A percentile compares a stretch with the other conserved stretches of the same genome.
These are phyloP conservation scores for Mallotus nudiflorus DNA, from an alignment of 345 rosid genomes.

Conservation along the genomic window DNA sequence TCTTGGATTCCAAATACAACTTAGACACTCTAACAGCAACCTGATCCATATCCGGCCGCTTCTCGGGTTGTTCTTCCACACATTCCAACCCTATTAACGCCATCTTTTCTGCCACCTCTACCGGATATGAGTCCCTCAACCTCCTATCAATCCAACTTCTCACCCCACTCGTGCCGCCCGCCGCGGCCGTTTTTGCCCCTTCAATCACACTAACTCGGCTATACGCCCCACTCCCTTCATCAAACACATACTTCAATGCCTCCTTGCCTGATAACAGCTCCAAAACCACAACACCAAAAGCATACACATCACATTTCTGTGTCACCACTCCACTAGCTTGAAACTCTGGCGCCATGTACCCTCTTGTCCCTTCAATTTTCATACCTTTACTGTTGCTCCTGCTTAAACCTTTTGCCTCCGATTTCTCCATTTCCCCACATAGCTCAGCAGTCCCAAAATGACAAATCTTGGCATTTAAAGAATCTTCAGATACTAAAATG, in stretches of 20 bases:
- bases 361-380: conserved; percentile 52
- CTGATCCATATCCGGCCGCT: conserved; percentile 32
- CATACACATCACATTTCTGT: conserved; percentile 33
- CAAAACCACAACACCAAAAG: conserved; percentile 35
- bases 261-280: conserved; percentile 34
- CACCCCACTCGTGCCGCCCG: conserved; percentile 15
- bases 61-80: conserved; percentile 28
- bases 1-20: conserved; percentile 31
- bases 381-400: conserved; percentile 14
- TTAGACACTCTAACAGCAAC: conserved; percentile 31
- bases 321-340: conserved; percentile 30
- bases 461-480: conserved; percentile 29
- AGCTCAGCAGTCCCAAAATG: conserved; percentile 35
- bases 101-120: conserved; percentile 32
- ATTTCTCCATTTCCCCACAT: conserved; percentile 25
- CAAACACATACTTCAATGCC: conserved; percentile 29
- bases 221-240: conserved; percentile 19
- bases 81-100: conserved; percentile 26
- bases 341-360: conserved; percentile 57
- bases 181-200: conserved; percentile 22
- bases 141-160: conserved; percentile 35
- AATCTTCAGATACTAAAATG: conserved; percentile 19
- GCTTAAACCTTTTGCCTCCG: neutral
- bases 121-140: conserved; percentile 35
- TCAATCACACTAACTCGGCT: conserved; percentile 31